phyloP scores from a whole-genome alignment of 2,329 filamentous ascomycete genomes.

The Apiospora koreana region DNA sequence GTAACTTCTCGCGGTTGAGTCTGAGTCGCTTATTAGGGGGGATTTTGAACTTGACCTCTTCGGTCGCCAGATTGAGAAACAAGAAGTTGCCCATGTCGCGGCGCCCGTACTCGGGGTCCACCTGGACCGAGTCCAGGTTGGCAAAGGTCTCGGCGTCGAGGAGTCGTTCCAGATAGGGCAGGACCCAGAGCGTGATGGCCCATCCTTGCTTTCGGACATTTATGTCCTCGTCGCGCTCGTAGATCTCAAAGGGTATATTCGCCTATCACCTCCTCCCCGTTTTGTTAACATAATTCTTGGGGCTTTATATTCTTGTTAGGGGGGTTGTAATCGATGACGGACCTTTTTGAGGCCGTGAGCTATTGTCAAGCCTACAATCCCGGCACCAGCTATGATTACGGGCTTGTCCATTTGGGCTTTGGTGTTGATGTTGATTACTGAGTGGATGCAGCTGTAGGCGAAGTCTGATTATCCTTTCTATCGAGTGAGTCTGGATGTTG shows the following conservation, averaged over 20 bases:
- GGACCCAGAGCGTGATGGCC: slow-evolving; percentile 61
- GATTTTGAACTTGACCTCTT: slow-evolving; percentile 39
- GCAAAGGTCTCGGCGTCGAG: slow-evolving; percentile 23
- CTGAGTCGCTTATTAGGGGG: slow-evolving; percentile 38
- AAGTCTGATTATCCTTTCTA: not conserved
- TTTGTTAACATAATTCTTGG: not conserved
- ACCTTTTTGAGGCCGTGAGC: slow-evolving; percentile 38
- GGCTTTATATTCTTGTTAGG: not conserved
- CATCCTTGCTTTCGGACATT: slow-evolving; percentile 47
- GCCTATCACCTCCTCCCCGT: not conserved
- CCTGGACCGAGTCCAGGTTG: slow-evolving; percentile 14
- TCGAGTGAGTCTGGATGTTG: not conserved
- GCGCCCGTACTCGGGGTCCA: slow-evolving; percentile 26
- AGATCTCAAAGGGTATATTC: slow-evolving; percentile 19
- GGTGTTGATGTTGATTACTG: not conserved
- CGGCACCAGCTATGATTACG: slow-evolving; percentile 39
- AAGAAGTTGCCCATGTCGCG: slow-evolving; percentile 40
- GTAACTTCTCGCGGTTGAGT: slow-evolving; percentile 37
- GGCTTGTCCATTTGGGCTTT: slow-evolving; percentile 11
- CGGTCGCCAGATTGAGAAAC: slow-evolving; percentile 41
- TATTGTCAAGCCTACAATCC: slow-evolving; percentile 38
- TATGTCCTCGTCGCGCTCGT: slow-evolving; percentile 1
- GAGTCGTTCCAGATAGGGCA: slow-evolving; percentile 35
- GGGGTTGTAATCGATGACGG: slow-evolving; percentile 12
- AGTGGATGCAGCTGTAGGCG: not conserved